phyloP scores from a whole-genome alignment of 345 rosid genomes.

The Cardiospermum halicacabum region DNA sequence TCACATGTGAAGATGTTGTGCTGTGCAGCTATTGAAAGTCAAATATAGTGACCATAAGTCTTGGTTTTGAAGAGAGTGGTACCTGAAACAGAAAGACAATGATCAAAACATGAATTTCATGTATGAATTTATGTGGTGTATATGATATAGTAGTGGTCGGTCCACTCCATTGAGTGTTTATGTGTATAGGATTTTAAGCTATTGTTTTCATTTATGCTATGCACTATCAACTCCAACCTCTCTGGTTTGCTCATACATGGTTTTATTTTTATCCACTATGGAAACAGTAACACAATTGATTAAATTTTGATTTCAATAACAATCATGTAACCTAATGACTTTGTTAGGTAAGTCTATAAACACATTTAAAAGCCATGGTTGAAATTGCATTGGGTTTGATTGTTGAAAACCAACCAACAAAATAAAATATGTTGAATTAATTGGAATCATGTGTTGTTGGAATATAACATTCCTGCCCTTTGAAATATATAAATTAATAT shows the following conservation, averaged over 20 bases:
- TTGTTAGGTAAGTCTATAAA: too few species aligned
- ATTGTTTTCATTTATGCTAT: neutral
- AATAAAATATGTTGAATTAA: neutral
- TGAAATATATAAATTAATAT: too few species aligned
- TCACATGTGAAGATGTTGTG: neutral
- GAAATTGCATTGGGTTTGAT: too few species aligned
- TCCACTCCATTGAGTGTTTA: neutral
- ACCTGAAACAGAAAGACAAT: neutral
- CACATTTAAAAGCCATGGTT: too few species aligned
- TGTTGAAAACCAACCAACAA: too few species aligned
- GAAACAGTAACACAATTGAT: neutral
- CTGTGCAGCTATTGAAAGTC: neutral
- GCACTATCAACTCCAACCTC: neutral
- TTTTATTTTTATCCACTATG: too few species aligned
- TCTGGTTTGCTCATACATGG: too few species aligned
- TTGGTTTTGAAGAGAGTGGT: neutral
- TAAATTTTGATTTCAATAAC: neutral
- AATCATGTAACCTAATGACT: neutral
- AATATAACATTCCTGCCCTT: neutral
- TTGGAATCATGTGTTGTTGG: neutral
- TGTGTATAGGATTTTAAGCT: neutral
- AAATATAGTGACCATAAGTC: neutral
- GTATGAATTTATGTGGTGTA: neutral
- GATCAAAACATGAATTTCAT: conserved; percentile 2
- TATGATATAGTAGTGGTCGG: conserved; percentile 1